Base-by-base conservation (phyloP, 2,329 filamentous ascomycete genomes). In the Claviceps sp. region DNA sequence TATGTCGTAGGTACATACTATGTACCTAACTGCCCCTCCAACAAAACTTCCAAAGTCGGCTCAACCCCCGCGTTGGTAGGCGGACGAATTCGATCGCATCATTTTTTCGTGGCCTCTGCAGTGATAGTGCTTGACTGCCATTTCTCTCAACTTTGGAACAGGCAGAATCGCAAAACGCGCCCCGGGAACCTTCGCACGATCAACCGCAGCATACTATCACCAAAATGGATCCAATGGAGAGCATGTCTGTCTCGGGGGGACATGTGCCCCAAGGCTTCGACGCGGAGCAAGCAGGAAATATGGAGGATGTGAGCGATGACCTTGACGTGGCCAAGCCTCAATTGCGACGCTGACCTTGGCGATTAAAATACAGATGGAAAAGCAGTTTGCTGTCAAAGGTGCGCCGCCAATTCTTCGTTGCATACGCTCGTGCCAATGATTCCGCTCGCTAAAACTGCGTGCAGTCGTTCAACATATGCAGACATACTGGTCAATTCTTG, bases 371-470 rank as follows among this genome's bases (percentile, higher is more conserved):
- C 19, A 95, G 87, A 96, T 98, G 67, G 93, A 98, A 79, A 95
- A 96, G 78, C 93, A 97, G 70, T 98, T 98, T 64, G 93, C 93
- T 34, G 93, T 98, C 62, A 97, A 97, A 76, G 86, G 87, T 89
- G 63, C 46, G 64, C 22, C 2, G 14, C 17, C 2, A n/a, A 43
- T 22, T 46, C 14, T 17, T 30, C 26, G 26, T 30, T 43, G 13
- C 13, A 7, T 17, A 8, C 2, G 16, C 4, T n/a, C 24, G 8
- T 16, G 24, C 39, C n/a, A 34, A 24, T 13, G 5, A 19, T 2
- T 2, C 4, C n/a, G 30, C 19, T 45, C 30, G 37, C 48, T 53
- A 40, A 44, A 26, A 39, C 43, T 26, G 4, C 2, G 17, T 38
- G 26, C 58, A 74, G 90, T 85, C 50, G 93, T 97, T 40, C 87